Evolutionary conservation across 345 rosid species (phyloP), one percentile per base, ranked within the genome.

Genomic region (Nephelium lappaceum): DNA sequence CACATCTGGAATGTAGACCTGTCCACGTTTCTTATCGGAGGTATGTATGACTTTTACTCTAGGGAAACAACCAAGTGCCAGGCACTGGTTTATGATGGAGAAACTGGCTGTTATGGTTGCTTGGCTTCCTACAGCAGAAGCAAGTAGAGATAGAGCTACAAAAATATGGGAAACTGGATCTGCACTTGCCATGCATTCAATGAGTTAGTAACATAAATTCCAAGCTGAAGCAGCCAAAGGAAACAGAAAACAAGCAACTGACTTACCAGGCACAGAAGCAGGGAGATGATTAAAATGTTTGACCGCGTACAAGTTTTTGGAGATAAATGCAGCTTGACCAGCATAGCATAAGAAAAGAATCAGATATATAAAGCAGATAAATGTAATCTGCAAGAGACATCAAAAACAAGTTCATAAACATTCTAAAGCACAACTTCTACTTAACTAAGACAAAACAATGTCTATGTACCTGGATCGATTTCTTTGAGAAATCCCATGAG

Each of bases 241-340:
- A 71, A 53, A 0, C 11, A 62, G 51, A 65, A 71, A 47, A 38
- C 18, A 65, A 55, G 51, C 6, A 74, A 68, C 67, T 42, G 31
- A 81, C 69, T 78, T 81, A 87, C 91, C 67, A 6, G 91, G 92
- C 19, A 86, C 72, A 42, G 92, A 86, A 73, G 45, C 73, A 76
- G 86, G 77, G 69, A 89, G 89, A 72, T 84, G 86, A 81, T 86
- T 85, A 66, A 85, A 87, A 69, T 83, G 70, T 5, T 62, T 67
- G n/a, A 63, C 24, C 21, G 19, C 25, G 47, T 31, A 11, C 76
- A 75, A 67, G 76, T 86, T 82, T 72, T 83, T 82, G 62, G 89
- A 88, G 82, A 90, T 88, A 77, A 80, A 91, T 45, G 91, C 90
- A 62, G 90, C 89, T 84, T 91, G 94, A 69, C 92, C 94, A 4